Evolutionary conservation across 345 rosid species (phyloP).

Genomic region (Fremontodendron californicum): DNA sequence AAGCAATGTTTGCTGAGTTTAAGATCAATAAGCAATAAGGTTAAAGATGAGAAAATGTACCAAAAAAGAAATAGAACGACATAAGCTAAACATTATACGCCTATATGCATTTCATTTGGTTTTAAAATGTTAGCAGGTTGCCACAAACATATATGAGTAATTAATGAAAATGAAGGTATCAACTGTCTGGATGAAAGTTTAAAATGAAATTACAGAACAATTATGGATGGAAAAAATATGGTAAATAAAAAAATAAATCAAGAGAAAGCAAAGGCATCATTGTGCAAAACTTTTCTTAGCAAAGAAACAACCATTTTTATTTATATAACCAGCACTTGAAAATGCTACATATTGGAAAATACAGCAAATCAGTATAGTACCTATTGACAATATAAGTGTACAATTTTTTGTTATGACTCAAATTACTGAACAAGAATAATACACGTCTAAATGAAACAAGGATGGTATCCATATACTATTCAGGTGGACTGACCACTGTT

Average conservation of each 20-base stretch:
- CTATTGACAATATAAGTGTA: no score
- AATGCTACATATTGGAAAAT: not conserved
- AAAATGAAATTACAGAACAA: not conserved
- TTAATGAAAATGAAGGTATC: conserved; percentile 9
- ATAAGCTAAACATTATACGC: not conserved
- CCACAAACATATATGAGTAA: not conserved
- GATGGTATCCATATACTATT: not conserved
- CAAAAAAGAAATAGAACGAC: not conserved
- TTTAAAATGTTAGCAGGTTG: not conserved
- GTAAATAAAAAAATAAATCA: not conserved
- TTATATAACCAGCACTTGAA: not conserved
- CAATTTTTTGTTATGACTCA: no score
- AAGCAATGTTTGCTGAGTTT: conserved; percentile 2
- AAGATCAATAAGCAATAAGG: conserved; percentile 16
- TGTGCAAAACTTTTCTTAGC: not conserved
- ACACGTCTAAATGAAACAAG: not conserved
- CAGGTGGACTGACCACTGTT: not conserved
- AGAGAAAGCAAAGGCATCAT: not conserved
- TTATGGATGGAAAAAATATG: not conserved
- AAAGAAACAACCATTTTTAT: not conserved
- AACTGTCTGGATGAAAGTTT: conserved; percentile 5
- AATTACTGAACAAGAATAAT: no score
- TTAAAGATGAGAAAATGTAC: not conserved
- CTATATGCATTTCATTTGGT: not conserved
- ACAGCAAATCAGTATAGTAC: not conserved